These are phyloP conservation scores for Picochlorum sp. DNA, from an alignment of 139 green algal species.

Conservation along the genomic window DNA sequence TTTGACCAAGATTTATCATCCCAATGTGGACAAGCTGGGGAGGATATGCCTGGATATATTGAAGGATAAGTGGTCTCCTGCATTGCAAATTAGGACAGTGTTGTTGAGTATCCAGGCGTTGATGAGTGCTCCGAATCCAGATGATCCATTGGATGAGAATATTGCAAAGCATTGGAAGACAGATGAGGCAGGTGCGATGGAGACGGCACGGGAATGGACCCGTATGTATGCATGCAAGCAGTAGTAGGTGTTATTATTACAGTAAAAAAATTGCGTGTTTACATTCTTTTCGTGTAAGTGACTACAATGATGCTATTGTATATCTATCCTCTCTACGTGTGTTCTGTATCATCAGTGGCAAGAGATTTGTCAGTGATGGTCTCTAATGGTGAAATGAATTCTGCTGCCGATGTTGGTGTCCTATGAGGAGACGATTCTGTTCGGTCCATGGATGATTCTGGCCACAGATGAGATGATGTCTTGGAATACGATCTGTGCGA, in stretches of 20 bases:
- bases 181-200: conserved; percentile 82
- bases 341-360: no score
- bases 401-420: no score
- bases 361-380: no score
- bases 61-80: conserved; percentile 99
- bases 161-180: conserved; percentile 97
- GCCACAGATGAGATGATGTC: no score
- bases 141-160: conserved; percentile 93
- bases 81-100: conserved; percentile 97
- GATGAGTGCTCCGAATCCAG: conserved; percentile 93
- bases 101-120: conserved; percentile 96
- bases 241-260: background rate
- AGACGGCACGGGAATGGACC: conserved; percentile 34
- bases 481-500: no score
- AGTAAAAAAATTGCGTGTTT: no score
- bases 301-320: no score
- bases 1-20: conserved; percentile 97
- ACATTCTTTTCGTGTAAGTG: no score
- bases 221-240: conserved; percentile 7
- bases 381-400: no score
- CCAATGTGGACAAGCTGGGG: conserved; percentile 98
- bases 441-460: no score
- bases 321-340: no score
- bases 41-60: conserved; percentile 98
- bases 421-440: no score